Evolutionary conservation across 805 yeast genomes (phyloP).

Genomic region (Saturnispora halmiae): DNA sequence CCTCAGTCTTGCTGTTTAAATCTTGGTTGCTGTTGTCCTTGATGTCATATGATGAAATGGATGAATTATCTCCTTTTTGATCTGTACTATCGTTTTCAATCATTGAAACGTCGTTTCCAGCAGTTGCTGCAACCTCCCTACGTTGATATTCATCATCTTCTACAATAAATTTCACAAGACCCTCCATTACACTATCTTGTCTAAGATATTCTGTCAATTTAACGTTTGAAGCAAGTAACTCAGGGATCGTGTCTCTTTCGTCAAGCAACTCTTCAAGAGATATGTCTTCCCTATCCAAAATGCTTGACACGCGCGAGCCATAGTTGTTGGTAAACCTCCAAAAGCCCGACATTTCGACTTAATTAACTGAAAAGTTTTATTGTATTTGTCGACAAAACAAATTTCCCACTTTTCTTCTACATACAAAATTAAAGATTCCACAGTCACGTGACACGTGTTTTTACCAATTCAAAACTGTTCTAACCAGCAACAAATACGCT

Average conservation of each 20-base stretch:
- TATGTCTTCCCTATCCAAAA: conserved; percentile 40
- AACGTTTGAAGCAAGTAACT: conserved; percentile 60
- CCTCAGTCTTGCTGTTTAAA: conserved; percentile 6
- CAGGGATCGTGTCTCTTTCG: conserved; percentile 67
- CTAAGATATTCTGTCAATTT: conserved; percentile 71
- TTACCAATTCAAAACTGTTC: conserved; percentile 8
- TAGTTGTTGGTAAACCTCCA: conserved; percentile 41
- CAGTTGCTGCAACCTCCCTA: conserved; percentile 4
- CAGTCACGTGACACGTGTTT: neutral
- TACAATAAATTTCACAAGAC: conserved; percentile 59
- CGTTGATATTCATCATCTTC: conserved; percentile 37
- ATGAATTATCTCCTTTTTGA: conserved; percentile 1
- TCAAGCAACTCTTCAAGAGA: conserved; percentile 54
- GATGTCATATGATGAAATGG: neutral
- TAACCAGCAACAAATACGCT: conserved; percentile 5
- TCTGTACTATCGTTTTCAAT: neutral
- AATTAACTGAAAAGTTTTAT: neutral
- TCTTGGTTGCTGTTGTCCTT: neutral
- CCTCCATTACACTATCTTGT: conserved; percentile 63
- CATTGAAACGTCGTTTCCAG: neutral
- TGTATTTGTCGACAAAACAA: neutral
- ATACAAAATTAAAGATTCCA: neutral
- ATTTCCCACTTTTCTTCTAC: too few relatives aligned
- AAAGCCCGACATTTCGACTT: conserved; percentile 27
- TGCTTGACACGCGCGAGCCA: conserved; percentile 46